phyloP scores from a whole-genome alignment of 345 rosid genomes.

The Syzygium aqueum region DNA sequence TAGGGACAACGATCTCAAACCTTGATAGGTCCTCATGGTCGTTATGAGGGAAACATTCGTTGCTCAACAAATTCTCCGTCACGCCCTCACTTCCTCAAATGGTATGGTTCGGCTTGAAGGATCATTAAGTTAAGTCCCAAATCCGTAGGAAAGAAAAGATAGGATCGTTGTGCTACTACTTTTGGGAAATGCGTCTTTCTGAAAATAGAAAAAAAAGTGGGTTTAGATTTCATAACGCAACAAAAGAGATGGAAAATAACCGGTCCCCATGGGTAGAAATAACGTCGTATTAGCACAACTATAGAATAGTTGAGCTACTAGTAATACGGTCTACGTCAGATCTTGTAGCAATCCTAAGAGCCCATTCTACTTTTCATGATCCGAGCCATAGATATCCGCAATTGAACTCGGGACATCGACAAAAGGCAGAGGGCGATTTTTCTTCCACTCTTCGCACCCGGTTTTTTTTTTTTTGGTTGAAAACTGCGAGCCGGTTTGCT shows the following conservation, averaged over 20 bases:
- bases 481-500: background rate
- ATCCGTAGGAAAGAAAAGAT: background rate
- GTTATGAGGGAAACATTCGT: background rate
- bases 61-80: background rate
- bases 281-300: background rate
- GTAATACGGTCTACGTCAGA: background rate
- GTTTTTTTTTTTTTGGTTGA: no score
- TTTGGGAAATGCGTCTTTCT: background rate
- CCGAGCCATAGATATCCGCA: background rate
- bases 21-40: background rate
- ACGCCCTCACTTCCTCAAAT: background rate
- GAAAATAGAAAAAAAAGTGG: background rate
- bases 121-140: background rate
- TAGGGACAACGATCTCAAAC: background rate
- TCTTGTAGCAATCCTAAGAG: background rate
- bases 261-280: background rate
- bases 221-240: background rate
- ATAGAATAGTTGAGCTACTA: background rate
- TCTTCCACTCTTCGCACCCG: background rate
- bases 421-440: background rate
- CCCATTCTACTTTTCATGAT: background rate
- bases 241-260: background rate
- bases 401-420: background rate
- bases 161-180: background rate
- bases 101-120: background rate